A percentile compares a stretch with the other conserved stretches of the same genome.
Evolutionary conservation across 306 rosid species (phyloP).

Genomic region (Castanea sativa): DNA sequence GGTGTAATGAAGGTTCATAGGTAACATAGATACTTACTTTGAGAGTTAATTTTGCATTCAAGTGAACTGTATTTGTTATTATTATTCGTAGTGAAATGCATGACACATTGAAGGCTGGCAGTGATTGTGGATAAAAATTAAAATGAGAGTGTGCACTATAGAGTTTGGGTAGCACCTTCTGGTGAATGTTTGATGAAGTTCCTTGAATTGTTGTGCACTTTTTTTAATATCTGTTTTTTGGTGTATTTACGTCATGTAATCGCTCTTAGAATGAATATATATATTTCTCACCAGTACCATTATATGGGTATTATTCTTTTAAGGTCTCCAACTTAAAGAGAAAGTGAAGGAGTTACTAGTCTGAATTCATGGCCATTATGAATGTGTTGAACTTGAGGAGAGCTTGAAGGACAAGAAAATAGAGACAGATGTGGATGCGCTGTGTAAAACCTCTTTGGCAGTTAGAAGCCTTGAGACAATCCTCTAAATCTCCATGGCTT

Average conservation of each 20-base stretch:
- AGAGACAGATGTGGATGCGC: constrained; percentile 46
- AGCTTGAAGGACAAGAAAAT: constrained; percentile 18
- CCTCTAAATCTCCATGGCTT: constrained; percentile 46
- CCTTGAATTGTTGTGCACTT: not conserved
- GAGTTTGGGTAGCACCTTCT: not conserved
- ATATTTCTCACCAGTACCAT: not conserved
- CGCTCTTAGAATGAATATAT: not conserved
- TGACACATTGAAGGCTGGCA: not conserved
- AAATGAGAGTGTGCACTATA: not conserved
- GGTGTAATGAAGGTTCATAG: not conserved
- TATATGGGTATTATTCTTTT: not conserved
- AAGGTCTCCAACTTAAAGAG: constrained; percentile 18
- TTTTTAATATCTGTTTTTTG: not conserved
- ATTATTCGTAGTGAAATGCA: not conserved
- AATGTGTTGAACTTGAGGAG: not conserved
- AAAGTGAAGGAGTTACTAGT: constrained; percentile 14
- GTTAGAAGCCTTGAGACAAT: constrained; percentile 37
- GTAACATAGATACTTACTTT: not conserved
- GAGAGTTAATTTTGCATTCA: not conserved
- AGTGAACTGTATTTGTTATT: not conserved
- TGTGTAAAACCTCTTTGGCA: constrained; percentile 33
- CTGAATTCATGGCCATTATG: constrained; percentile 11
- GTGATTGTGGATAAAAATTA: not conserved
- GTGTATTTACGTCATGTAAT: not conserved
- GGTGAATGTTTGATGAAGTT: not conserved